phyloP scores from a whole-genome alignment of 2,329 filamentous ascomycete species.

The Gnomoniopsis smithogilvyi region DNA sequence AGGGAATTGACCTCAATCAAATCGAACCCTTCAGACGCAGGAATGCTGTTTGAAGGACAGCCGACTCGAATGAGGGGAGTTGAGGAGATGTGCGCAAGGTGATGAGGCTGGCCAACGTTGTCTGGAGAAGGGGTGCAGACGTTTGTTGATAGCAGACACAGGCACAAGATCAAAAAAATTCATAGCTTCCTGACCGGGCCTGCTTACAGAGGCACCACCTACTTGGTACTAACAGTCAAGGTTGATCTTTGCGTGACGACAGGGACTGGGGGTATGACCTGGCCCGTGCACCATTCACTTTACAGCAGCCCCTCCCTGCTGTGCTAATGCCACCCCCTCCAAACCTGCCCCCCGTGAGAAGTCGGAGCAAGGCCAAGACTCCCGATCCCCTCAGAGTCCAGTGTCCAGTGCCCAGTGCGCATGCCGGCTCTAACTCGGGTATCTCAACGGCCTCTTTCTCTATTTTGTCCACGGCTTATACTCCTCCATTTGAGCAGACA shows the following conservation, averaged over 20 bases:
- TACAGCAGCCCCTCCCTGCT: not conserved
- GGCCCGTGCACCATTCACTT: not conserved
- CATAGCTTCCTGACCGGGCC: constrained; percentile 5
- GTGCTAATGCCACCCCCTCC: not conserved
- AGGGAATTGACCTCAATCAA: constrained; percentile 1
- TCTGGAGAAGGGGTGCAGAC: not conserved
- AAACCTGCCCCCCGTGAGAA: not conserved
- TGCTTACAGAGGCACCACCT: too few species aligned
- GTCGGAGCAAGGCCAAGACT: not conserved
- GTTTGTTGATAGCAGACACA: constrained; percentile 10
- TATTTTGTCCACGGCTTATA: not conserved
- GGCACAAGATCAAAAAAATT: constrained; percentile 20
- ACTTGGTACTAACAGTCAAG: too few species aligned
- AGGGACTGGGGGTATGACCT: constrained; percentile 5
- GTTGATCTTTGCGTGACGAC: constrained; percentile 14
- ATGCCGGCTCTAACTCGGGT: not conserved
- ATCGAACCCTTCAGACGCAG: not conserved
- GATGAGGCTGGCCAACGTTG: constrained; percentile 1
- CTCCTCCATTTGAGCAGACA: not conserved
- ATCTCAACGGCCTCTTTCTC: not conserved
- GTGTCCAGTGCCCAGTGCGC: too few species aligned
- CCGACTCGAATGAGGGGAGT: constrained; percentile 1
- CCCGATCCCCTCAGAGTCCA: too few species aligned
- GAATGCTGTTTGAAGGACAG: not conserved
- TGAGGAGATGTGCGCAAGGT: not conserved